These are phyloP conservation scores for Cadophora luteo-olivacea DNA, from an alignment of 2,329 filamentous ascomycete species.

Conservation along the genomic window DNA sequence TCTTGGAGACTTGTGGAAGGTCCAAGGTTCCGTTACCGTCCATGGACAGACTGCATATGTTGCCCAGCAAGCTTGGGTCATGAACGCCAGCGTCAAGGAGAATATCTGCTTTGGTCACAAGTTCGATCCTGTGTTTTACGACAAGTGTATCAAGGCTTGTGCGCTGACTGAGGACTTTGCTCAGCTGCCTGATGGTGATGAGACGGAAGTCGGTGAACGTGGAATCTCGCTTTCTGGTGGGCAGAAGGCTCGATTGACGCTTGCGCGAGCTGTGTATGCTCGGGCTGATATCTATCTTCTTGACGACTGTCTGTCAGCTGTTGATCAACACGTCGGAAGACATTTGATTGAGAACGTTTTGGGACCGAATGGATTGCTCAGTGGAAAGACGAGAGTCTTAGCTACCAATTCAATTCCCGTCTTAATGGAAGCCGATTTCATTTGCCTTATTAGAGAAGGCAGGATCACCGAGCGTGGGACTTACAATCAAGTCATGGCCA, in stretches of 20 bases:
- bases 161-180: constrained; percentile 90
- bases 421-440: constrained; percentile 86
- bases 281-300: constrained; percentile 95
- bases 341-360: constrained; percentile 96
- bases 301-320: constrained; percentile 92
- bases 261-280: constrained; percentile 94
- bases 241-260: constrained; percentile 90
- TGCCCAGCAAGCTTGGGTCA: constrained; percentile 92
- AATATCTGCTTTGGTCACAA: constrained; percentile 97
- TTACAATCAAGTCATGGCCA: constrained; percentile 88
- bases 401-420: constrained; percentile 96
- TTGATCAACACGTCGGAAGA: constrained; percentile 96
- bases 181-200: constrained; percentile 91
- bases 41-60: constrained; percentile 89
- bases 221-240: constrained; percentile 96
- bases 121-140: constrained; percentile 93
- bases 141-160: constrained; percentile 89
- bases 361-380: constrained; percentile 81
- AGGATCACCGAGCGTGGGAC: constrained; percentile 87
- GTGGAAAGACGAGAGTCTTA: constrained; percentile 86
- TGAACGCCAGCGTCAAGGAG: constrained; percentile 96
- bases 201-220: constrained; percentile 94
- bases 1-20: constrained; percentile 91
- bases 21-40: constrained; percentile 81
- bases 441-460: constrained; percentile 83